Conservation (phyloP, 768 basidiomycete species). For the Termitomyces sp. region DNA sequence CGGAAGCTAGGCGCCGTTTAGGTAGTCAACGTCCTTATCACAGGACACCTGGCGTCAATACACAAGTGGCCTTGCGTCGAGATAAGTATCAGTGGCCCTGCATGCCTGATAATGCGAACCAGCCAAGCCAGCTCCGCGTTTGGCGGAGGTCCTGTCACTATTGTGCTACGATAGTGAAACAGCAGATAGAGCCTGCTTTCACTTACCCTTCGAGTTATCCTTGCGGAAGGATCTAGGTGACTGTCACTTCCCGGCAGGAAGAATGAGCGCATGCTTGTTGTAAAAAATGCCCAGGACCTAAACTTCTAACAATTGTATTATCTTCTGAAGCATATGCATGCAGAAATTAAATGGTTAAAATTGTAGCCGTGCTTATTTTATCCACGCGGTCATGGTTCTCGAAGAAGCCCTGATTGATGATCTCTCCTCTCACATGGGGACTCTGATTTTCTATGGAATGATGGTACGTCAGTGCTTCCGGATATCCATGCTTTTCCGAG, state of each 20-base stretch:
- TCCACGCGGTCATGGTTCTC: neutral
- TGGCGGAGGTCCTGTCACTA: neutral
- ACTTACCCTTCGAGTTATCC: no score
- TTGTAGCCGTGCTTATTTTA: neutral
- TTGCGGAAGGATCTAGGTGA: no score
- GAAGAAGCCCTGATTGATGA: neutral
- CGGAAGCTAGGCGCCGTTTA: neutral
- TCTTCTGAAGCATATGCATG: neutral
- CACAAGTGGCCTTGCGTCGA: neutral
- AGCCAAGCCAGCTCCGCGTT: neutral
- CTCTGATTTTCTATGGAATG: neutral
- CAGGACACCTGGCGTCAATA: neutral
- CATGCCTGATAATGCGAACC: neutral
- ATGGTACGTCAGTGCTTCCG: neutral
- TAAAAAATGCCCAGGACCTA: neutral
- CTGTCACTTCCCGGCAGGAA: no score
- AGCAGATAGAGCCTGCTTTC: no score
- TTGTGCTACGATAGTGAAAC: no score
- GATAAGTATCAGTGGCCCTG: neutral
- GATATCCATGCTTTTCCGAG: neutral
- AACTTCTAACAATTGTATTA: neutral
- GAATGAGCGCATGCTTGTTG: neutral
- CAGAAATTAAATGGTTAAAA: neutral
- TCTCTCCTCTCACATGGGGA: neutral
- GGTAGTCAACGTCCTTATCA: neutral